Base-by-base conservation (phyloP, 108 stramenopile genomes). In the Nitzschia inconspicua region DNA sequence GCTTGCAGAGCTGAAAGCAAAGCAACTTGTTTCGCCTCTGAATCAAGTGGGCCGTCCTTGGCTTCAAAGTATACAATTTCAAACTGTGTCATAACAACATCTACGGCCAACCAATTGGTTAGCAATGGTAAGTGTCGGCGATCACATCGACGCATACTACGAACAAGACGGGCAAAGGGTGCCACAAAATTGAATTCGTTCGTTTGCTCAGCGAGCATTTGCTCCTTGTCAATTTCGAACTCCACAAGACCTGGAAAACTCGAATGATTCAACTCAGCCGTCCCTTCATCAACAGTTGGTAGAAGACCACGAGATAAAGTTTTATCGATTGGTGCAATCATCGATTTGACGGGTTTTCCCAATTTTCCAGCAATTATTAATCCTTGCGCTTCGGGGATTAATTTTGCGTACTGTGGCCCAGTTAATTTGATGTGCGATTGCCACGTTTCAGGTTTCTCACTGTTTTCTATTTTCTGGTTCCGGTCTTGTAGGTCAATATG, bases 121-220 rank as follows among this genome's bases (percentile, higher is more conserved):
- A 93, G 57, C 24, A 88, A 43, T 31, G 92, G 92, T 8, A 84
- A 74, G 52, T 85, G 54, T 27, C 66, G 78, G 9, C 85, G 68
- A 50, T 90, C 84, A 61, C 92, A 93, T 23, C 92, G 72, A 13
- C 88, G 77, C 85, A 93, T 93, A 35, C 81, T 84, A 44, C 92
- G 83, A 26, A 88, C 68, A 18, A 93, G 66, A 19, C 78, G 72
- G 24, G 92, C 78, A 36, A 60, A 70, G 3, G 92, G 92, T 26
- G 70, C 79, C 24, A 68, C 41, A 43, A 87, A 88, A 14, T 14
- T 43, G 25, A 32, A 60, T 0, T 26, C 8, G n/a, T 30, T 8
- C 18, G 46, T 60, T 7, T 18, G 40, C 27, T 57, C 41, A 13
- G n/a, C 20, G 16, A 39, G 40, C 3, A 44, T 41, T 42, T 63